A percentile compares a stretch with the other conserved stretches of the same genome.
These are phyloP conservation scores for Hymenoscyphus scutula DNA, from an alignment of 2,329 filamentous ascomycete genomes.

Conservation along the genomic window DNA sequence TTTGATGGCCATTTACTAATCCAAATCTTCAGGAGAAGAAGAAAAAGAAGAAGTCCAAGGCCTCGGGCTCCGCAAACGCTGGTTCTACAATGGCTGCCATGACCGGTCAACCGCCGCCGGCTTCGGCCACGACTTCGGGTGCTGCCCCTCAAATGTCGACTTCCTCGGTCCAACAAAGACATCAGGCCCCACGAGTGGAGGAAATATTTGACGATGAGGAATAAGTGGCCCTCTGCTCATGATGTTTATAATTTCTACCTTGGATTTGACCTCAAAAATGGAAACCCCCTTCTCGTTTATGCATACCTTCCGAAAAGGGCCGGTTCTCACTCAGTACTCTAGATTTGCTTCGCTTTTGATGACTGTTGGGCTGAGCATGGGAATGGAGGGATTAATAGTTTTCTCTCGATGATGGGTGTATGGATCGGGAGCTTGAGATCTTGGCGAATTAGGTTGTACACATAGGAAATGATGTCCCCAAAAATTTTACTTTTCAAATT, in stretches of 20 bases:
- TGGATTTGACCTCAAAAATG: background rate
- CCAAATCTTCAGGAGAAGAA: constrained; percentile 35
- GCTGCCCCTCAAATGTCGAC: constrained; percentile 39
- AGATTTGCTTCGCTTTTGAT: background rate
- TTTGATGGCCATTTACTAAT: constrained; percentile 11
- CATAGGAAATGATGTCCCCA: background rate
- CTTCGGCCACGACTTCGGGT: constrained; percentile 38
- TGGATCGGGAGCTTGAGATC: background rate
- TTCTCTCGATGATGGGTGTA: constrained; percentile 2
- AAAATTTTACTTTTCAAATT: background rate
- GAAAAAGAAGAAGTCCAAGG: constrained; percentile 38
- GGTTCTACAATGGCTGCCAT: constrained; percentile 32
- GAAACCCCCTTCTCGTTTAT: background rate
- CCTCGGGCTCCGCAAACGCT: constrained; percentile 33
- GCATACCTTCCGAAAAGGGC: background rate
- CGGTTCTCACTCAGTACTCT: background rate
- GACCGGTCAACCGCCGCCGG: constrained; percentile 37
- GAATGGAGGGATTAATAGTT: background rate
- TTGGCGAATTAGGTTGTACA: background rate
- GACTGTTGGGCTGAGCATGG: background rate
- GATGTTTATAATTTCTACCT: background rate
- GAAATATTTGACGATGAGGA: constrained; percentile 41
- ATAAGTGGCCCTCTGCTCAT: constrained; percentile 15
- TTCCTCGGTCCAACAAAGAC: constrained; percentile 38
- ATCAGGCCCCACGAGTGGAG: constrained; percentile 45